Base-by-base conservation (phyloP, 768 basidiomycete species). In the Ephemerocybe angulata region DNA sequence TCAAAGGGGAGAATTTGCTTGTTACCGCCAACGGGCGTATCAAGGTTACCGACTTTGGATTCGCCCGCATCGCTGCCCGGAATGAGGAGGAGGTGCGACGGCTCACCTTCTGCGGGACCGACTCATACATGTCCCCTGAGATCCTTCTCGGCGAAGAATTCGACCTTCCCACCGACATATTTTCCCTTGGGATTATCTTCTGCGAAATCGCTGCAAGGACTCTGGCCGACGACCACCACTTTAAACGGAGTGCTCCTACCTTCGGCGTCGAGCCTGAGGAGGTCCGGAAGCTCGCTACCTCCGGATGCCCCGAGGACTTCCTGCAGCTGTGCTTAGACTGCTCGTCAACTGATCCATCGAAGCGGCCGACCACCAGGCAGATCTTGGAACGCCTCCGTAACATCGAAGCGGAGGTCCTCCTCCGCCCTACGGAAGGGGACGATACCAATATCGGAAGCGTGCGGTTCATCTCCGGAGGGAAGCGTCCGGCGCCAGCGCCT, bases 1-100 rank as follows among this genome's bases (percentile, higher is more conserved):
- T 99, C 60, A 99, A 99, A 70, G 95, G 94, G 33, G 96, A 98
- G 74, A 99, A 99, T 62, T 79, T 98, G 25, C 83, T 98, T n/a
- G 86, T 98, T 21, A 98, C 95, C 0, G 74, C 87, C 33, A 99
- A 99, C 63, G 91, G 93, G 21, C 85, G 96, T 41, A 79, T 98
- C 65, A 99, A 98, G 75, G 87, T 98, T 62, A 97, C 95, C n/a
- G 96, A 99, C 66, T 99, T 99, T 70, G 96, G 96, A 1, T 96
- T 98, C 62, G 93, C 94, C 3, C 82, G 96, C 31, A 97, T 98
- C 63, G 93, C 93, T 0, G 93, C 93, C 0, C 82, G 89, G 38
- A 96, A 91, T 63, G 90, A 86, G 54, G 94, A 95, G 60, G 96
- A 98, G 72, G 81, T 77, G 51, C 90, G 88, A 64, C 81, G 90